Conservation (phyloP, 495 filamentous ascomycete species). For the Pseudotulostoma volvatum region DNA sequence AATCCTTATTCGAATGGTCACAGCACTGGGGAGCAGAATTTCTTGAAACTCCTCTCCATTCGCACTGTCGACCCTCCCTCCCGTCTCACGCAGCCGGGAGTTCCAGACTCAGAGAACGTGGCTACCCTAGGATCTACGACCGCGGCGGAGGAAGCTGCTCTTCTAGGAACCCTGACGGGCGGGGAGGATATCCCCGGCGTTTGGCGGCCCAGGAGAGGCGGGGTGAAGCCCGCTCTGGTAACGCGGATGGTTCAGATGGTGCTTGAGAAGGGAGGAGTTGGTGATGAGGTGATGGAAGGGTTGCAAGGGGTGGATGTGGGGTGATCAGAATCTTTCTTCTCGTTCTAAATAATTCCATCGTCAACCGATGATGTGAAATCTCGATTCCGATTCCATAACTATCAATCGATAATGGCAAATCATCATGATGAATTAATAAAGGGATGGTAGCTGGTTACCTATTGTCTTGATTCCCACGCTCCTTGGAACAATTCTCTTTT, state of each 20-base stretch:
- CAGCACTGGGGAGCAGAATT: too few relatives aligned
- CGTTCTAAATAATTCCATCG: too few relatives aligned
- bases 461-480: too few relatives aligned
- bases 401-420: too few relatives aligned
- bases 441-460: too few relatives aligned
- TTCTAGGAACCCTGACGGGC: conserved; percentile 19
- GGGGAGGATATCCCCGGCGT: conserved; percentile 47
- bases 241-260: conserved; percentile 50
- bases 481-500: too few relatives aligned
- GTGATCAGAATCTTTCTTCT: too few relatives aligned
- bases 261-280: conserved; percentile 55
- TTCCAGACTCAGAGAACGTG: conserved; percentile 51
- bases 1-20: conserved; percentile 1
- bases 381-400: too few relatives aligned
- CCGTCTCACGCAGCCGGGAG: conserved; percentile 50
- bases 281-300: conserved; percentile 67
- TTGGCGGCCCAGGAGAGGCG: conserved; percentile 64
- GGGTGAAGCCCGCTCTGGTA: conserved; percentile 52
- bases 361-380: too few relatives aligned
- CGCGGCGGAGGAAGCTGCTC: conserved; percentile 11
- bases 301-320: conserved; percentile 41
- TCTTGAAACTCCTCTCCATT: conserved; percentile 40
- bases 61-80: conserved; percentile 55
- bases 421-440: too few relatives aligned
- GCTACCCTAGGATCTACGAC: conserved; percentile 35